A percentile compares a stretch with the other conserved stretches of the same genome.
Conservation (phyloP, 192 early-diverging fungal genomes). For the Coemansia sp. region DNA sequence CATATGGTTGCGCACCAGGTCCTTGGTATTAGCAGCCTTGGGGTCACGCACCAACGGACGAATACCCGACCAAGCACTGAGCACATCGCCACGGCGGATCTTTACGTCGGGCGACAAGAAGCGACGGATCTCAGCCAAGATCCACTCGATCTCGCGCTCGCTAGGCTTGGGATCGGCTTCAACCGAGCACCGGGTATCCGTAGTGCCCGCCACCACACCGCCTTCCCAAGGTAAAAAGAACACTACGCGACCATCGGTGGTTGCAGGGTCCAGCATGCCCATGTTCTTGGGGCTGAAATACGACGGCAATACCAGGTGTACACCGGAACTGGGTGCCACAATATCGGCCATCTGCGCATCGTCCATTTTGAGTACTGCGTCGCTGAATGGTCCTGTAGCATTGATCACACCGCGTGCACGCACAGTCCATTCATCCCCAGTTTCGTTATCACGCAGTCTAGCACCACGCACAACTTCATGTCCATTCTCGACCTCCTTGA, state of each 20-base stretch:
- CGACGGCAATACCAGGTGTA: conserved; percentile 91
- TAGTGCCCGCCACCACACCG: conserved; percentile 93
- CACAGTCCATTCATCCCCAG: conserved; percentile 83
- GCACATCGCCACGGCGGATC: conserved; percentile 92
- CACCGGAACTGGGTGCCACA: conserved; percentile 90
- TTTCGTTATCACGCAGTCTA: conserved; percentile 73
- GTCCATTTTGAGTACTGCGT: conserved; percentile 90
- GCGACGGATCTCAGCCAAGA: conserved; percentile 84
- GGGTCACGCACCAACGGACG: conserved; percentile 96
- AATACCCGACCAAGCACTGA: conserved; percentile 98
- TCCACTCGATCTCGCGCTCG: conserved; percentile 95
- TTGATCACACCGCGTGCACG: conserved; percentile 93
- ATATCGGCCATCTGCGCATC: conserved; percentile 70
- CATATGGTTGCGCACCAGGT: conserved; percentile 96
- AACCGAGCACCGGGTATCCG: conserved; percentile 85
- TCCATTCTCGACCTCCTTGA: conserved; percentile 61
- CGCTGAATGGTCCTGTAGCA: conserved; percentile 73
- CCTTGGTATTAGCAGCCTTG: conserved; percentile 83
- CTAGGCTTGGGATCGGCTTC: conserved; percentile 80
- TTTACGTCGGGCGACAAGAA: conserved; percentile 93
- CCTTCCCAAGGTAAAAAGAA: conserved; percentile 99
- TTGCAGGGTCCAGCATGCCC: conserved; percentile 92
- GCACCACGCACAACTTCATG: conserved; percentile 72
- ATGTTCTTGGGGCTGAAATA: conserved; percentile 93
- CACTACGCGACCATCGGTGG: conserved; percentile 92